Conservation (phyloP, 257 asterid species). For the Capsicum chinense region DNA sequence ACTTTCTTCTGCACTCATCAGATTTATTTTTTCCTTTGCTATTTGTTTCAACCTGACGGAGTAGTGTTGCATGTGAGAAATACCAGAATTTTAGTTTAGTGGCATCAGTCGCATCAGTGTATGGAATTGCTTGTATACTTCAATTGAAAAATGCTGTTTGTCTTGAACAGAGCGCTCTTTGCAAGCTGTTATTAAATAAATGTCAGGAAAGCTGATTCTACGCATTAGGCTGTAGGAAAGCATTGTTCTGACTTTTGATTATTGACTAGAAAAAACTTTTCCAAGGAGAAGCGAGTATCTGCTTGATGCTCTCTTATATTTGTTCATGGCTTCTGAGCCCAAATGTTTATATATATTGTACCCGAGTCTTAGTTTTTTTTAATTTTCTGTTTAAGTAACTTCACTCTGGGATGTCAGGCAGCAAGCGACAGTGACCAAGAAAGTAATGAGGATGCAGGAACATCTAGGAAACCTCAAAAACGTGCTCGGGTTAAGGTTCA, state of each 20-base stretch:
- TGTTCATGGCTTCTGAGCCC: conserved; percentile 15
- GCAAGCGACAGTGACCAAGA: conserved; percentile 89
- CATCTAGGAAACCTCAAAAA: conserved; percentile 76
- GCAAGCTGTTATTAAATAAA: neutral
- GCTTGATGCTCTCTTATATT: conserved; percentile 7
- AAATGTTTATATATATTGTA: neutral
- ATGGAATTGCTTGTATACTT: conserved; percentile 17
- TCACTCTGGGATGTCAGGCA: conserved; percentile 59
- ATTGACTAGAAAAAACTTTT: neutral
- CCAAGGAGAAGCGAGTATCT: conserved; percentile 21
- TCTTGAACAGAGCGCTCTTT: neutral
- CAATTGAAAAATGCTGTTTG: conserved; percentile 18
- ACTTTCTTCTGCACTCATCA: neutral
- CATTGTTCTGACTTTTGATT: conserved; percentile 4
- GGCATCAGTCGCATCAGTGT: conserved; percentile 18
- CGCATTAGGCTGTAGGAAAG: neutral
- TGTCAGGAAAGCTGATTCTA: conserved; percentile 20
- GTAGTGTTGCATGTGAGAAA: conserved; percentile 9
- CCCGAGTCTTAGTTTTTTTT: neutral
- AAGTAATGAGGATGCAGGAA: conserved; percentile 76
- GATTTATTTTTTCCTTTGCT: neutral
- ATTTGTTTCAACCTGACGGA: neutral
- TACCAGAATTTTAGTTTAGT: neutral
- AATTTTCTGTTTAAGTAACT: conserved; percentile 28
- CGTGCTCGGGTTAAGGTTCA: conserved; percentile 72